phyloP scores from a whole-genome alignment of 2,329 filamentous ascomycete species.

The Pestalotiopsis fici region DNA sequence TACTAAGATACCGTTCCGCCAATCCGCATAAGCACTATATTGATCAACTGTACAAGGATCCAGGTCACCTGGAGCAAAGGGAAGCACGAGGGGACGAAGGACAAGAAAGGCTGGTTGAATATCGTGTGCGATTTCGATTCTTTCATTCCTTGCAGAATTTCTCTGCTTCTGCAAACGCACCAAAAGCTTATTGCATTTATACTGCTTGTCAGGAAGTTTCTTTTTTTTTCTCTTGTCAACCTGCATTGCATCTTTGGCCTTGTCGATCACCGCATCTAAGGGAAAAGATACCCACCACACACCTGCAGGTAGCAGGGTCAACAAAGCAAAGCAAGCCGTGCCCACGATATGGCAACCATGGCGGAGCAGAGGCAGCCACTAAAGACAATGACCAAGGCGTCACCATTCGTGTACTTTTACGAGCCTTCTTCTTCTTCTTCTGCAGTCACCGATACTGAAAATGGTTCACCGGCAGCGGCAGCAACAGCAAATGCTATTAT shows the following conservation, averaged over 20 bases:
- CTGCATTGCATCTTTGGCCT: neutral
- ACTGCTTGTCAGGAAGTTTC: neutral
- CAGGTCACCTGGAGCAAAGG: neutral
- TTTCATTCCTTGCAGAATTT: neutral
- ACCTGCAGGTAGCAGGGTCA: neutral
- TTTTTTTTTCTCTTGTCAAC: neutral
- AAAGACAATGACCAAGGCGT: slow-evolving; percentile 27
- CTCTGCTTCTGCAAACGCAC: neutral
- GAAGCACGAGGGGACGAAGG: neutral
- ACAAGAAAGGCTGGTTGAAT: neutral
- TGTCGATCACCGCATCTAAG: neutral
- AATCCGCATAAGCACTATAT: neutral
- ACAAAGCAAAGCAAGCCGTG: no score
- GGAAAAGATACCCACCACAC: neutral
- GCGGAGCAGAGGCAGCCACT: slow-evolving; percentile 16
- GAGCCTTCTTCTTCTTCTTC: slow-evolving; percentile 16
- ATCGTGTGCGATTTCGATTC: neutral
- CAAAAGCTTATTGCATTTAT: neutral
- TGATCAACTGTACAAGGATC: neutral
- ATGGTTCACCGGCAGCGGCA: neutral
- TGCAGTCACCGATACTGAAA: no score
- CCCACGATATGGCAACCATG: slow-evolving; percentile 2
- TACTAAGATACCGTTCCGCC: neutral
- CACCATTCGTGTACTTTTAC: slow-evolving; percentile 26
- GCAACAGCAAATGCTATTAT: neutral